A percentile compares a stretch with the other conserved stretches of the same genome.
Conservation (phyloP, 2,329 filamentous ascomycete genomes). For the Didymella glomerata region DNA sequence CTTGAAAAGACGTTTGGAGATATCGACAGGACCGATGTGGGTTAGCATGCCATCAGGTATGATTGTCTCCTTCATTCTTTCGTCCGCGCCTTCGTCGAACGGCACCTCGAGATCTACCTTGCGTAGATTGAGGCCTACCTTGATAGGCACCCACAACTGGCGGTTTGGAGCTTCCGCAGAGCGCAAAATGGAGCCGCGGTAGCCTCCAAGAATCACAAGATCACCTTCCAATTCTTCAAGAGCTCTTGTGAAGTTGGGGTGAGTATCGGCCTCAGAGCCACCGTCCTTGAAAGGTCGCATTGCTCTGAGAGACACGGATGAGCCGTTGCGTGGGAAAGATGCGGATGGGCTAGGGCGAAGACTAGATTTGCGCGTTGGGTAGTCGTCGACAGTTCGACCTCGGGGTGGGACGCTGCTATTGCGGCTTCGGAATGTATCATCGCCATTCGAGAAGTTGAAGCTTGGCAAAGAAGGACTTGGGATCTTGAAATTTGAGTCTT, state of each 20-base stretch:
- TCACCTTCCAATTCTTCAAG: conserved; percentile 80
- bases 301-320: conserved; percentile 24
- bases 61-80: conserved; percentile 82
- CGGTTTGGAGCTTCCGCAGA: conserved; percentile 82
- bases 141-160: conserved; percentile 94
- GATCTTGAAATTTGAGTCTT: conserved; percentile 79
- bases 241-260: conserved; percentile 63
- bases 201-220: conserved; percentile 87
- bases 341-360: conserved; percentile 31
- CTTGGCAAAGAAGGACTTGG: conserved; percentile 64
- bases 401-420: conserved; percentile 27
- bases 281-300: conserved; percentile 26
- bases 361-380: conserved; percentile 26
- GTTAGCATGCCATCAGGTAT: conserved; percentile 88
- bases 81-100: conserved; percentile 81
- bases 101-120: conserved; percentile 93
- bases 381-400: conserved; percentile 23
- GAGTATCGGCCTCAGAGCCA: conserved; percentile 47
- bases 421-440: conserved; percentile 40
- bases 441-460: conserved; percentile 51
- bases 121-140: conserved; percentile 88
- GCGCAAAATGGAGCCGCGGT: conserved; percentile 87
- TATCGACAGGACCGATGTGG: conserved; percentile 90
- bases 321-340: conserved; percentile 23
- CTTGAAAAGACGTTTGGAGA: conserved; percentile 82